Conservation (phyloP, 768 basidiomycete species). For the Favolaschia claudopus region DNA sequence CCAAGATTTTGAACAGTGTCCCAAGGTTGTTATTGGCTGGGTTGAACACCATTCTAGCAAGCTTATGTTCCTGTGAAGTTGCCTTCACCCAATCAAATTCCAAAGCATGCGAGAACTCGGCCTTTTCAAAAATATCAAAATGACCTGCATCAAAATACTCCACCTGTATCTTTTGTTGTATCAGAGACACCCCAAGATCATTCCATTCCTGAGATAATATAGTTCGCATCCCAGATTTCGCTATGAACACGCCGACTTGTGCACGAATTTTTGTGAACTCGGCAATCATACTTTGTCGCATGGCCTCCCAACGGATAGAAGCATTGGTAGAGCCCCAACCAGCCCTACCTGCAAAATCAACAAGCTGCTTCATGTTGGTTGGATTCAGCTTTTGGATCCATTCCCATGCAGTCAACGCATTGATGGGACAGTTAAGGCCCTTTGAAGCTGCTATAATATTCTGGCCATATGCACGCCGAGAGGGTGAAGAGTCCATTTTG, state of each 20-base stretch:
- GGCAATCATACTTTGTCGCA: constrained; percentile 3
- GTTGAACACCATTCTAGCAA: constrained; percentile 12
- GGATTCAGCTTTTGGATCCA: constrained; percentile 11
- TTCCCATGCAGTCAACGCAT: constrained; percentile 14
- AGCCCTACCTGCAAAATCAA: constrained; percentile 7
- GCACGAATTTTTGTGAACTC: constrained; percentile 6
- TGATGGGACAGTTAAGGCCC: constrained; percentile 6
- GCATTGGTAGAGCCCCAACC: constrained; percentile 8
- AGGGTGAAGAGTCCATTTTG: constrained; percentile 1
- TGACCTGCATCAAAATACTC: constrained; percentile 5
- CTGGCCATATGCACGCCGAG: constrained; percentile 14
- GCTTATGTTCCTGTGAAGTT: constrained; percentile 1
- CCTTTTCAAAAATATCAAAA: constrained; percentile 16
- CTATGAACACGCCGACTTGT: constrained; percentile 3
- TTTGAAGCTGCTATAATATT: constrained; percentile 12
- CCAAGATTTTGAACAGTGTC: constrained; percentile 16
- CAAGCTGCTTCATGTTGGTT: constrained; percentile 10
- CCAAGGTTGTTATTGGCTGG: constrained; percentile 15
- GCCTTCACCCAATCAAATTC: constrained; percentile 14
- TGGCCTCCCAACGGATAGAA: neutral
- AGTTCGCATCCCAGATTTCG: constrained; percentile 11
- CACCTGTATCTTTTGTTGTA: neutral
- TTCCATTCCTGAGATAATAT: constrained; percentile 5
- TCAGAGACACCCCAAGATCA: constrained; percentile 6
- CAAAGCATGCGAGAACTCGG: constrained; percentile 12